phyloP scores from a whole-genome alignment of 2,329 filamentous ascomycete genomes.

The Fusarium sp. region DNA sequence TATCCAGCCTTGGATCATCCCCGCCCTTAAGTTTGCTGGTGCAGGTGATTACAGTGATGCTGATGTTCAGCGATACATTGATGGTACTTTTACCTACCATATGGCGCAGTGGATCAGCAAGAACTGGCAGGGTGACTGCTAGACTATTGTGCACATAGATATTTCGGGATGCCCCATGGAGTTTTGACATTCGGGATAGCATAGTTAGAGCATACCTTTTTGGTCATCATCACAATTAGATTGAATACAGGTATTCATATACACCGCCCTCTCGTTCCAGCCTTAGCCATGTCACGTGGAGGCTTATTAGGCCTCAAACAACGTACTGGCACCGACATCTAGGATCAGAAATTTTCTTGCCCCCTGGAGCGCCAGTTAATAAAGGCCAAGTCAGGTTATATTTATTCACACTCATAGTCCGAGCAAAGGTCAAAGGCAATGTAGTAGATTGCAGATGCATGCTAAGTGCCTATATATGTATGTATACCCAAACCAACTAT shows the following conservation, averaged over 20 bases:
- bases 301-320: rapidly evolving
- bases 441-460: conserved; percentile 30
- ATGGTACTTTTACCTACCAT: conserved; percentile 64
- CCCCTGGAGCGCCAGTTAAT: rapidly evolving
- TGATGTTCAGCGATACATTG: conserved; percentile 62
- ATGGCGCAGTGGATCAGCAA: conserved; percentile 66
- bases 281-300: rapidly evolving
- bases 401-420: rapidly evolving
- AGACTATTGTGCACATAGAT: conserved; percentile 1
- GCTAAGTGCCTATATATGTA: conserved; percentile 34
- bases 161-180: conserved; percentile 3
- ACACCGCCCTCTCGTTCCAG: too few relatives aligned
- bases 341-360: rapidly evolving
- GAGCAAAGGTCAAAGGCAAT: not conserved
- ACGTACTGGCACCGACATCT: not conserved
- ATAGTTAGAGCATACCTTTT: not conserved
- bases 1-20: conserved; percentile 81
- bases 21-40: conserved; percentile 73
- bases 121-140: conserved; percentile 65
- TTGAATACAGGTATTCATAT: not conserved
- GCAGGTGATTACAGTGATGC: conserved; percentile 56
- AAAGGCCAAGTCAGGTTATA: rapidly evolving
- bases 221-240: not conserved
- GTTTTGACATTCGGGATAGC: conserved; percentile 8
- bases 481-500: conserved; percentile 11